These are phyloP conservation scores for Mycena galopus DNA, from an alignment of 768 basidiomycete species.

Conservation along the genomic window DNA sequence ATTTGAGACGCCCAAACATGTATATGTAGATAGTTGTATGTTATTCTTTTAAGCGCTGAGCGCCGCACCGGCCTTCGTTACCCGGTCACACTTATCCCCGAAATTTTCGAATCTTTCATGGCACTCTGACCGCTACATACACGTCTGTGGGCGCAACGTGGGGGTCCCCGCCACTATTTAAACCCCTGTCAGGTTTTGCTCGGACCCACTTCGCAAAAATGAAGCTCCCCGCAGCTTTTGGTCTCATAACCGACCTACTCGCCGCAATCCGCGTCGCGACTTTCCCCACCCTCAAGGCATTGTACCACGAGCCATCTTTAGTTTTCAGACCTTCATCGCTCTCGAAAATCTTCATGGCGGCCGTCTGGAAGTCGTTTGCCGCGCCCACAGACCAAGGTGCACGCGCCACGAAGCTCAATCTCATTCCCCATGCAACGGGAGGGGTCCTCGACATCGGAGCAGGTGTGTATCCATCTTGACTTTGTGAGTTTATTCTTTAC, in stretches of 20 bases:
- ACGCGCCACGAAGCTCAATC: slow-evolving; percentile 54
- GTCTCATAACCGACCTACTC: slow-evolving; percentile 58
- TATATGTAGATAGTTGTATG: slow-evolving; percentile 24
- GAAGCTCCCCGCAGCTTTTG: slow-evolving; percentile 60
- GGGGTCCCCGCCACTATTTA: slow-evolving; percentile 7
- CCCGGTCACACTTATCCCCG: too few relatives aligned
- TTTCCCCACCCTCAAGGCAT: slow-evolving; percentile 59
- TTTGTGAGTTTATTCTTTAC: neutral
- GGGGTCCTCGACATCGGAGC: slow-evolving; percentile 78
- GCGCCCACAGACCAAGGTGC: slow-evolving; percentile 59
- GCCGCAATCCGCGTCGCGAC: slow-evolving; percentile 52
- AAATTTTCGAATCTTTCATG: neutral
- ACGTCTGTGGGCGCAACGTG: slow-evolving; percentile 3
- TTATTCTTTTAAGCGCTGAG: slow-evolving; percentile 8
- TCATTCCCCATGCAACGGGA: slow-evolving; percentile 70
- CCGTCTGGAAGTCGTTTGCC: slow-evolving; percentile 67
- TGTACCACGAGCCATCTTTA: slow-evolving; percentile 57
- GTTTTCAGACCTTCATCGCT: slow-evolving; percentile 59
- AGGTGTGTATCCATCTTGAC: slow-evolving; percentile 47
- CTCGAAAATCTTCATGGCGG: slow-evolving; percentile 68
- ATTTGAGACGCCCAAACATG: slow-evolving; percentile 59
- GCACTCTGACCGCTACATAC: neutral
- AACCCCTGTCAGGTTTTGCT: neutral
- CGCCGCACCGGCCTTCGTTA: too few relatives aligned
- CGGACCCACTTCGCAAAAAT: slow-evolving; percentile 44